phyloP scores from a whole-genome alignment of 2,329 filamentous ascomycete genomes.

The Amauroascus verrucosus region DNA sequence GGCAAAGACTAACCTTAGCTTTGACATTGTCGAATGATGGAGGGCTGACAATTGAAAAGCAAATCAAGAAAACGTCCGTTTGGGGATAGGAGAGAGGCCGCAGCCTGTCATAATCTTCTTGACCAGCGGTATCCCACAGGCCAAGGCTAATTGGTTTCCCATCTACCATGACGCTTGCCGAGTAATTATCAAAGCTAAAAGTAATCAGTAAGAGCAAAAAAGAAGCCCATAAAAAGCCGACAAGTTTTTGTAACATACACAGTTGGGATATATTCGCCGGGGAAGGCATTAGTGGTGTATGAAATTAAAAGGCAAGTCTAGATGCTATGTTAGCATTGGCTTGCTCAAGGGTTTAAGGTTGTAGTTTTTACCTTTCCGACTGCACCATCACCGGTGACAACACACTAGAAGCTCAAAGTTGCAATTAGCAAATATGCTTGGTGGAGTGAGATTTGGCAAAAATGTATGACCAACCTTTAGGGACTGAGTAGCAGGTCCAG shows the following conservation, averaged over 20 bases:
- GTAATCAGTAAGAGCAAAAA: conserved; percentile 11
- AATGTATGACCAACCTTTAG: conserved; percentile 59
- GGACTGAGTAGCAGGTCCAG: conserved; percentile 76
- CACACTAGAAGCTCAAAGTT: conserved; percentile 57
- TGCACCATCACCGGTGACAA: conserved; percentile 97
- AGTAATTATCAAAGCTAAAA: conserved; percentile 92
- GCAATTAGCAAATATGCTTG: neutral
- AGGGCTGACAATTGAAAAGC: conserved; percentile 95
- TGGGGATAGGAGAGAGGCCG: conserved; percentile 94
- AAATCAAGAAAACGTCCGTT: conserved; percentile 96
- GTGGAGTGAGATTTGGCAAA: neutral
- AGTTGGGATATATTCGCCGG: conserved; percentile 99
- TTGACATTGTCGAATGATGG: conserved; percentile 98
- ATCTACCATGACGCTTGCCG: conserved; percentile 97
- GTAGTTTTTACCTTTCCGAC: conserved; percentile 73
- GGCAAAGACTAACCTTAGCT: conserved; percentile 62
- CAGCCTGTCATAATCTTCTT: conserved; percentile 95
- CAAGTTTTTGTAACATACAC: conserved; percentile 45
- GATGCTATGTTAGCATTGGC: conserved; percentile 17
- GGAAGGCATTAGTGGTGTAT: conserved; percentile 98
- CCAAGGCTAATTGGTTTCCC: conserved; percentile 94
- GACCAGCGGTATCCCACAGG: conserved; percentile 95
- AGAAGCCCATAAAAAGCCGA: neutral
- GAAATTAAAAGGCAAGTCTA: conserved; percentile 98
- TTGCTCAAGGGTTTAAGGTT: conserved; percentile 6